Conservation (phyloP, 768 basidiomycete species). For the Xerocomellus dryophilus region DNA sequence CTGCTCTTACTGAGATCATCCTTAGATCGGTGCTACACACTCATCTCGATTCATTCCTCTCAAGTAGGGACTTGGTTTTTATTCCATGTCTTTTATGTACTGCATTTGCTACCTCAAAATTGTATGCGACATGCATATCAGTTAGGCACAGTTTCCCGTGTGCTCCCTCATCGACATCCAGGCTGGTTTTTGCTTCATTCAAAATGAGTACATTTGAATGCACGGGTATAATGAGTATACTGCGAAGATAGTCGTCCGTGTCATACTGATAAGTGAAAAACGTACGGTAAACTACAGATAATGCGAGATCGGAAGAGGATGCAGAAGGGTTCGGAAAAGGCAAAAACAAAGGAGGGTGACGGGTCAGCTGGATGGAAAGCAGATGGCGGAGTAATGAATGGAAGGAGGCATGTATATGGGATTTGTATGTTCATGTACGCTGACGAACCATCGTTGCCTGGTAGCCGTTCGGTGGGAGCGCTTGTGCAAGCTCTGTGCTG, state of each 20-base stretch:
- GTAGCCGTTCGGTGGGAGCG: conserved; percentile 43
- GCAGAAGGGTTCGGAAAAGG: conserved; percentile 25
- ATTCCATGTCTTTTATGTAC: conserved; percentile 27
- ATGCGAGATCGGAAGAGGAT: conserved; percentile 43
- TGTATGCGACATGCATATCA: conserved; percentile 37
- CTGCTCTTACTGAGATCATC: conserved; percentile 10
- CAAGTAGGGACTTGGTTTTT: conserved; percentile 61
- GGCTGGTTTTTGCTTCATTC: conserved; percentile 25
- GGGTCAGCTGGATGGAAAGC: conserved; percentile 28
- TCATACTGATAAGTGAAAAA: conserved; percentile 46
- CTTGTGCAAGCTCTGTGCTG: conserved; percentile 42
- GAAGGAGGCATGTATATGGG: background rate
- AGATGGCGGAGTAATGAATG: conserved; percentile 22
- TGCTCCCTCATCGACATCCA: conserved; percentile 12
- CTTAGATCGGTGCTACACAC: conserved; percentile 85
- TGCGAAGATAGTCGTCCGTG: conserved; percentile 61
- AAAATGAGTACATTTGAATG: conserved; percentile 41
- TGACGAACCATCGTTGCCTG: conserved; percentile 47
- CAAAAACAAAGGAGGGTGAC: conserved; percentile 25
- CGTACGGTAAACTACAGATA: conserved; percentile 62
- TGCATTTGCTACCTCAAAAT: conserved; percentile 31
- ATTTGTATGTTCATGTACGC: conserved; percentile 40
- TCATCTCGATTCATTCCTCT: conserved; percentile 93
- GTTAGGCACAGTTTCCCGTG: background rate
- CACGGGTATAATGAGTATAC: conserved; percentile 58